These are phyloP conservation scores for Aschersonia sp. DNA, from an alignment of 2,329 filamentous ascomycete species.

Conservation along the genomic window DNA sequence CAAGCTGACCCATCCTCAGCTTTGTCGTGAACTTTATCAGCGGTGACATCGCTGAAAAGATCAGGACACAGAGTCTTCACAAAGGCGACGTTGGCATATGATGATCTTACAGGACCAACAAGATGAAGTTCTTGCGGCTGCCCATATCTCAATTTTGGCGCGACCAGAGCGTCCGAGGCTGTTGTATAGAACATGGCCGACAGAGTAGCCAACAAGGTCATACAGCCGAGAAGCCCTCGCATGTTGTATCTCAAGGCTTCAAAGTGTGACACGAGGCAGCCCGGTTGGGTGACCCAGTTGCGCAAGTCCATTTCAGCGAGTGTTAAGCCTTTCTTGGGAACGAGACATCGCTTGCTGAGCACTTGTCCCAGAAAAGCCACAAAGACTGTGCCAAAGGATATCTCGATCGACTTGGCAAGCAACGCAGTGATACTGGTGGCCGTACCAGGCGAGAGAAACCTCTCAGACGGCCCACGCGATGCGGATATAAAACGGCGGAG, in stretches of 20 bases:
- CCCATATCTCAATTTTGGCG: constrained; percentile 54
- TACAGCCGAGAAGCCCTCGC: constrained; percentile 44
- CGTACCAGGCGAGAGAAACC: constrained; percentile 42
- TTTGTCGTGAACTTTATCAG: constrained; percentile 5
- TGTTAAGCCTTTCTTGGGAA: constrained; percentile 47
- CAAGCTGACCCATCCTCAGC: constrained; percentile 37
- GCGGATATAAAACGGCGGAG: constrained; percentile 45
- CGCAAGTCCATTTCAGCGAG: constrained; percentile 69
- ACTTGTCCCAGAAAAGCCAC: constrained; percentile 64
- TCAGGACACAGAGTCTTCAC: constrained; percentile 43
- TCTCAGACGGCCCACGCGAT: constrained; percentile 14
- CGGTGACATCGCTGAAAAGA: constrained; percentile 36
- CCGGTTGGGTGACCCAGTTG: constrained; percentile 59
- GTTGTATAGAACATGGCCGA: constrained; percentile 62
- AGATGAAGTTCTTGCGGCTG: constrained; percentile 33
- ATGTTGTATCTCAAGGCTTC: constrained; percentile 50
- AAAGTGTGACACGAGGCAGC: constrained; percentile 56
- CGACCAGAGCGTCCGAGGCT: constrained; percentile 60
- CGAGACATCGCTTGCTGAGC: constrained; percentile 53
- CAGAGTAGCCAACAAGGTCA: constrained; percentile 50
- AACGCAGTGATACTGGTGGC: constrained; percentile 55
- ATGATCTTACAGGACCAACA: constrained; percentile 40
- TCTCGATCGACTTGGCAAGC: constrained; percentile 62
- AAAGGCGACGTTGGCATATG: constrained; percentile 49
- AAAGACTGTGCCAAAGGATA: constrained; percentile 66